These are phyloP conservation scores for Asterophora lycoperdoides DNA, from an alignment of 768 basidiomycete species.

Conservation along the genomic window DNA sequence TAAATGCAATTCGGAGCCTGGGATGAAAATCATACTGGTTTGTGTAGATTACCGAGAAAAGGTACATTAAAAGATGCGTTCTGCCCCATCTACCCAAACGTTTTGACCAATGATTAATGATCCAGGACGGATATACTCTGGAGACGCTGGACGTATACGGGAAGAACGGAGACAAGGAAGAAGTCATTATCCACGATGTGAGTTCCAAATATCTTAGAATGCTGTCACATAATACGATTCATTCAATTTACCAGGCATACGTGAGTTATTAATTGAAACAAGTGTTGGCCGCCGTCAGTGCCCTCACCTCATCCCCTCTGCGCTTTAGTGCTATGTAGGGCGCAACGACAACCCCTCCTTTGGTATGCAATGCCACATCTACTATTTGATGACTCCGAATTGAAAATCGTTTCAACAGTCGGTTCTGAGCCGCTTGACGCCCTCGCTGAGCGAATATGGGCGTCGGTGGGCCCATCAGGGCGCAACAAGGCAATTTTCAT, in stretches of 20 bases:
- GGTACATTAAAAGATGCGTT: slow-evolving; percentile 45
- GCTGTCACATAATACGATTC: slow-evolving; percentile 10
- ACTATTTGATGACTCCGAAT: neutral
- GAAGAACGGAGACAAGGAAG: slow-evolving; percentile 47
- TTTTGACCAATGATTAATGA: too few species aligned
- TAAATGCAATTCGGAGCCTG: neutral
- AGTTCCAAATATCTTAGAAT: slow-evolving; percentile 13
- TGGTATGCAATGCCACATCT: slow-evolving; percentile 39
- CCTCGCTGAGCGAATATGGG: slow-evolving; percentile 68
- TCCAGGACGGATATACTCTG: slow-evolving; percentile 85
- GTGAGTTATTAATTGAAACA: slow-evolving; percentile 30
- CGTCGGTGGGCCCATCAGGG: slow-evolving; percentile 81
- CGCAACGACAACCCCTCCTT: slow-evolving; percentile 86
- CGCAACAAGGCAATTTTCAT: slow-evolving; percentile 70
- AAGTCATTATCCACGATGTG: slow-evolving; percentile 53
- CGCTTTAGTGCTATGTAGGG: slow-evolving; percentile 77
- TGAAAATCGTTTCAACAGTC: slow-evolving; percentile 40
- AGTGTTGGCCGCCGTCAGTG: neutral
- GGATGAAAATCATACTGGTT: neutral
- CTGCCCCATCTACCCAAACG: too few species aligned
- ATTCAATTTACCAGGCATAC: slow-evolving; percentile 39
- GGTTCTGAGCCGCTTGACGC: slow-evolving; percentile 75
- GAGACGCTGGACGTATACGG: slow-evolving; percentile 74
- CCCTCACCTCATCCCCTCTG: neutral
- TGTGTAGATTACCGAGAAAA: slow-evolving; percentile 80